Conservation (phyloP, 176 grass and related monocot genomes). For the Hyparrhenia diplandra region DNA sequence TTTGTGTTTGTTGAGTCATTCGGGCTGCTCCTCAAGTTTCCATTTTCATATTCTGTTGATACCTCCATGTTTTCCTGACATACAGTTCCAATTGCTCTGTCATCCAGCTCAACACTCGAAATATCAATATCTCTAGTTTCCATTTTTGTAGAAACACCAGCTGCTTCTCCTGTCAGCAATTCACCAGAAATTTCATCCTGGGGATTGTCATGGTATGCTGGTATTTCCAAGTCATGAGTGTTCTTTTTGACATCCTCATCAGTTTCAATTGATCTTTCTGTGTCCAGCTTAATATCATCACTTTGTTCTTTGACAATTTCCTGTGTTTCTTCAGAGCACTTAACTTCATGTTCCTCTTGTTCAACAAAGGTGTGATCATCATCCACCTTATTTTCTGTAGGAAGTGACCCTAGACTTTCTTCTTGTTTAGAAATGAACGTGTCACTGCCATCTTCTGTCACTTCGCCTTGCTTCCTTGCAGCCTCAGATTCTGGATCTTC, state of each 20-base stretch:
- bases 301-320: constrained; percentile 22
- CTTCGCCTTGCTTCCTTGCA: constrained; percentile 48
- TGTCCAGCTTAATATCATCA: constrained; percentile 20
- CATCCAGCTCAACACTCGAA: neutral
- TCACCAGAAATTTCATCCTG: constrained; percentile 32
- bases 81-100: constrained; percentile 16
- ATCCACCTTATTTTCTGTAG: constrained; percentile 25
- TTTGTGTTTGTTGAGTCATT: constrained; percentile 24
- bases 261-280: constrained; percentile 14
- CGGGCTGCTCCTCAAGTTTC: constrained; percentile 27
- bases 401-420: constrained; percentile 15
- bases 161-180: constrained; percentile 22
- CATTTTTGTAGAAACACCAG: neutral
- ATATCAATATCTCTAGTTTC: constrained; percentile 27
- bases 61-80: constrained; percentile 25
- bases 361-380: constrained; percentile 3
- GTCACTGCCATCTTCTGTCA: neutral
- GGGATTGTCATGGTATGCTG: constrained; percentile 20
- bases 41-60: constrained; percentile 13
- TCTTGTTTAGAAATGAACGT: constrained; percentile 31
- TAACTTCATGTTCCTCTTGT: constrained; percentile 32
- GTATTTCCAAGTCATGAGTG: constrained; percentile 25
- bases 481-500: constrained; percentile 16
- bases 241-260: constrained; percentile 27
- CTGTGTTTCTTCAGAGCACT: constrained; percentile 34